Percentiles rank a stretch among this genome's conserved stretches.
Evolutionary conservation across 169 alveolate species (phyloP).

Genomic region (Miamiensis avidus): DNA sequence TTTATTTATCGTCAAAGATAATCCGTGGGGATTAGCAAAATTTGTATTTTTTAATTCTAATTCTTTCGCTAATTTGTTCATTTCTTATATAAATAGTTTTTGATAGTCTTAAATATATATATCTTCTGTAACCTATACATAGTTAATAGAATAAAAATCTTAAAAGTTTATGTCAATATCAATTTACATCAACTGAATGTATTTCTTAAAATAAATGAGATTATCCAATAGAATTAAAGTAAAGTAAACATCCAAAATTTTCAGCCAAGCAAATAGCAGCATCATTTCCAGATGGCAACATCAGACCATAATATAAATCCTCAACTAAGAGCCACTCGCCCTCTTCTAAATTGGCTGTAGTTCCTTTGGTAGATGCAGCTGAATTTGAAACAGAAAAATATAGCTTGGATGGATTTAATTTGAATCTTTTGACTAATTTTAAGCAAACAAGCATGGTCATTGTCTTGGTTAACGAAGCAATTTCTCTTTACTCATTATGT

Average conservation of each 20-base stretch:
- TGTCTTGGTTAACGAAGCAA: constrained; percentile 77
- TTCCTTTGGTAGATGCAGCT: constrained; percentile 27
- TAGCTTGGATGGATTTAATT: constrained; percentile 25
- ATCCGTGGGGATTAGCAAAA: constrained; percentile 69
- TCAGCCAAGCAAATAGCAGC: constrained; percentile 53
- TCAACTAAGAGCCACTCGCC: constrained; percentile 53
- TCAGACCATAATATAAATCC: constrained; percentile 64
- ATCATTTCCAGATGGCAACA: constrained; percentile 81
- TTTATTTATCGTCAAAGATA: constrained; percentile 49
- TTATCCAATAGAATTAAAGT: constrained; percentile 18
- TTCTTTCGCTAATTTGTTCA: constrained; percentile 55
- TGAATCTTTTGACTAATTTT: constrained; percentile 34
- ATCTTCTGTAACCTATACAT: constrained; percentile 13
- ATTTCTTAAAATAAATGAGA: constrained; percentile 9
- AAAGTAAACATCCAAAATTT: constrained; percentile 39
- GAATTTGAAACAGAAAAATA: constrained; percentile 20
- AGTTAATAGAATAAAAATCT: background rate
- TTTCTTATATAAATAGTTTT: constrained; percentile 52
- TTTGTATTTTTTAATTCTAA: constrained; percentile 42
- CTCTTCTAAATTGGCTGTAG: constrained; percentile 54
- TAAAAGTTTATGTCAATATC: too few species aligned
- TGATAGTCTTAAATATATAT: constrained; percentile 16
- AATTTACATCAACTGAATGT: constrained; percentile 20
- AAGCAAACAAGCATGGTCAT: constrained; percentile 59
- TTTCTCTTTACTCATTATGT: constrained; percentile 63